Base-by-base conservation (phyloP, 2,329 filamentous ascomycete species). In the Ophiostoma tasmaniense region DNA sequence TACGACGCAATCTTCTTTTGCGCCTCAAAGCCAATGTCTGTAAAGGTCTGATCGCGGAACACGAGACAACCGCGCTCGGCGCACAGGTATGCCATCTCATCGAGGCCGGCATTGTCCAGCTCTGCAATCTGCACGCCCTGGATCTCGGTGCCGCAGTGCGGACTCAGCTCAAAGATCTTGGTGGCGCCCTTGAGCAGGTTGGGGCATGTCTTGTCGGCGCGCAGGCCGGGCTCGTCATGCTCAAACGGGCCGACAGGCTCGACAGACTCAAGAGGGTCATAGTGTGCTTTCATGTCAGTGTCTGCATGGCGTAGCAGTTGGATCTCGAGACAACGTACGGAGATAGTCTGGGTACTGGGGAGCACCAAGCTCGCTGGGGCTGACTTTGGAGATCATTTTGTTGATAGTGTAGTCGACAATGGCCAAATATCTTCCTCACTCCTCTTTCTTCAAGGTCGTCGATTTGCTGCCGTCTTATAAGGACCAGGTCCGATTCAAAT, bases 101-200 rank as follows among this genome's bases (percentile, higher is more conserved):
- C 72, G 22, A 73, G 69, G n/a, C 69, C 73, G 3, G 67, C 73
- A 5, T 39, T 33, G 2, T 69, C 68, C 14, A 73, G 66, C n/a
- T 71, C 20, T 2, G 71, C 69, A 20, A 73, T 69, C 68, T 75
- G 73, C 10, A 75, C 71, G 37, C 73, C 74, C 11, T 71, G 70
- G 33, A 75, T 70, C 66, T 75, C 73, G 0, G 73, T 74, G 33
- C 75, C 72, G 66, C 72, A 71, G 68, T 74, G 72, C n/a, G 75
- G 74, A 14, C 72, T 74, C 22, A 76, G 70, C 25, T 77, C 74
- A 28, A 69, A 67, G 30, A 73, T 69, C 37, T 71, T 73, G 22
- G 71, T 72, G n/a, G 73, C 73, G 8, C 67, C 68, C 25, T 69
- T 71, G 6, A 75, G 71, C 4, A 75, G 72, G 50, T 75, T 72